These are phyloP conservation scores for Candida dubliniensis DNA, from an alignment of 1,139 yeast genomes.

Conservation along the genomic window DNA sequence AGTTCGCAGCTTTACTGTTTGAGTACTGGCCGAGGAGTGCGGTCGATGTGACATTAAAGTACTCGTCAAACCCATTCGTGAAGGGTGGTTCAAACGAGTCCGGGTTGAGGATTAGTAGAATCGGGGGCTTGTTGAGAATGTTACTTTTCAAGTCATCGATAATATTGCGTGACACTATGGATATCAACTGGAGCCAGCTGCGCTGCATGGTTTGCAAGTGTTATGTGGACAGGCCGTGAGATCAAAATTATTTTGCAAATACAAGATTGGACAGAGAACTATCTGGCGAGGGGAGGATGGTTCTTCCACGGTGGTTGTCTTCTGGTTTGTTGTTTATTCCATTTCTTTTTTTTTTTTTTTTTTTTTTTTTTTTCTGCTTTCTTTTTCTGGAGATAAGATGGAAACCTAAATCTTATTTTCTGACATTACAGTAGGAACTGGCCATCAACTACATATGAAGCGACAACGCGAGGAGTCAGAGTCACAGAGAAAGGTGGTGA, in stretches of 20 bases:
- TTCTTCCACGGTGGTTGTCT: too few relatives aligned
- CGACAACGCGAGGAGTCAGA: not conserved
- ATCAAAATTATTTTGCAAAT: too few relatives aligned
- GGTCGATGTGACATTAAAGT: slow-evolving; percentile 14
- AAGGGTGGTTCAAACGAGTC: slow-evolving; percentile 33
- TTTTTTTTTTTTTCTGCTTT: too few relatives aligned
- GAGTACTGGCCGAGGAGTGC: slow-evolving; percentile 9
- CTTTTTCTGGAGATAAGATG: too few relatives aligned
- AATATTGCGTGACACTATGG: slow-evolving; percentile 13
- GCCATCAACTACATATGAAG: not conserved
- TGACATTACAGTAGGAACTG: too few relatives aligned
- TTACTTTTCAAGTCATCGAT: slow-evolving; percentile 18
- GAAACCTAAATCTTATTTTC: too few relatives aligned
- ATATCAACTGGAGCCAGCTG: slow-evolving; percentile 8
- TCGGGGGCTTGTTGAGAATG: slow-evolving; percentile 18
- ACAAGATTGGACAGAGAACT: too few relatives aligned
- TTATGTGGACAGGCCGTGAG: too few relatives aligned
- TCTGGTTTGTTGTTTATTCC: too few relatives aligned
- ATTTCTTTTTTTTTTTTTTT: too few relatives aligned
- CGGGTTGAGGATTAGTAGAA: slow-evolving; percentile 24
- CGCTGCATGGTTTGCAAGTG: not conserved
- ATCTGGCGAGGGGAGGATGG: too few relatives aligned
- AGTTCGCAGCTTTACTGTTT: slow-evolving; percentile 5
- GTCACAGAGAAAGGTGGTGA: not conserved
- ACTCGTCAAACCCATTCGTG: slow-evolving; percentile 20